phyloP scores from a whole-genome alignment of 441 rosid genomes.

The Pelargonium fulgidum region DNA sequence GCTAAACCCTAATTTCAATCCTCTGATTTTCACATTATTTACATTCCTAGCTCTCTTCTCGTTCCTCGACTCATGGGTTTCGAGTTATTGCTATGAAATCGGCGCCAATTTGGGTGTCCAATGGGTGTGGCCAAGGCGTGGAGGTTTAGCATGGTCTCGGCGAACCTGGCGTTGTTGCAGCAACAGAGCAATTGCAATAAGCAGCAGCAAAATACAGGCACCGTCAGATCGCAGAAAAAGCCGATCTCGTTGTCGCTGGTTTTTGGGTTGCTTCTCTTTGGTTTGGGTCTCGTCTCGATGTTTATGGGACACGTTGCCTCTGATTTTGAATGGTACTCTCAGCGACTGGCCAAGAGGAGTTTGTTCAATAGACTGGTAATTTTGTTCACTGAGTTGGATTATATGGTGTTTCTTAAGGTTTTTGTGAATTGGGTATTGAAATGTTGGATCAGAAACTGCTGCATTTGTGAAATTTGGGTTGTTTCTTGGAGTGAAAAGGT shows the following conservation, averaged over 20 bases:
- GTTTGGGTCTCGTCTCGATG: constrained; percentile 76
- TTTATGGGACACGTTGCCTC: constrained; percentile 90
- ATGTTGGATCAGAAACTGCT: not conserved
- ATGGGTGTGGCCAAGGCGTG: constrained; percentile 58
- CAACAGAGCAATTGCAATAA: constrained; percentile 16
- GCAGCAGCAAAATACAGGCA: constrained; percentile 15
- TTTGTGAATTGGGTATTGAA: not conserved
- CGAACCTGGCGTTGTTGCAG: constrained; percentile 53
- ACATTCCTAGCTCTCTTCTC: not conserved
- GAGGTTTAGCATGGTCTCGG: constrained; percentile 44
- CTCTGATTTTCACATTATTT: not conserved
- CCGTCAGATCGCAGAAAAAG: constrained; percentile 27
- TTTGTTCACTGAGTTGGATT: not conserved
- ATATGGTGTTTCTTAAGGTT: not conserved
- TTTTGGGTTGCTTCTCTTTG: constrained; percentile 81
- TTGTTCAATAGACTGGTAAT: constrained; percentile 49
- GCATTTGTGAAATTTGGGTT: constrained; percentile 1
- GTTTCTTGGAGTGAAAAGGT: not conserved
- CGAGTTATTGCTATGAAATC: constrained; percentile 34
- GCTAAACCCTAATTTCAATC: not conserved
- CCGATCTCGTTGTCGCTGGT: constrained; percentile 61
- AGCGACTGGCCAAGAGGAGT: constrained; percentile 54
- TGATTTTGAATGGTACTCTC: constrained; percentile 95
- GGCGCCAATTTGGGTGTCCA: constrained; percentile 20
- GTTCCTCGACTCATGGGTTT: constrained; percentile 19